Evolutionary conservation across 306 rosid species (phyloP).

Genomic region (Quercus engelmannii): DNA sequence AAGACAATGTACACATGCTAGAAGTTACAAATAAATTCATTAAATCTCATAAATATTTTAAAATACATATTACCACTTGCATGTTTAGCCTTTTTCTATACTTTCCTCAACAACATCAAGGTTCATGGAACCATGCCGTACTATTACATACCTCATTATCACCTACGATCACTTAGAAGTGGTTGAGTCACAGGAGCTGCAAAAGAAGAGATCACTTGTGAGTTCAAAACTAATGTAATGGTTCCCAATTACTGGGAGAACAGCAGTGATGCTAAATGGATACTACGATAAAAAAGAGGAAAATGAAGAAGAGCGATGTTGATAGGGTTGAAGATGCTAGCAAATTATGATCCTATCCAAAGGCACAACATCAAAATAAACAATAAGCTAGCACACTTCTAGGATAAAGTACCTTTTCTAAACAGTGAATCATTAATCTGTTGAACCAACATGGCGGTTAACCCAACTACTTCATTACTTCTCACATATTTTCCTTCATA

Average conservation of each 20-base stretch:
- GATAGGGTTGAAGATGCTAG: too few species aligned
- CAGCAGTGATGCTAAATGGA: background rate
- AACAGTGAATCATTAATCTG: too few species aligned
- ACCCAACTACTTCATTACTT: too few species aligned
- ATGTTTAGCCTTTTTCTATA: constrained; percentile 4
- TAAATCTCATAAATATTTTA: background rate
- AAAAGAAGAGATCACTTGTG: constrained; percentile 11
- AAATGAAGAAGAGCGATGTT: too few species aligned
- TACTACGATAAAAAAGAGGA: too few species aligned
- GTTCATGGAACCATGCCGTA: constrained; percentile 27
- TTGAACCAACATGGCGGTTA: too few species aligned
- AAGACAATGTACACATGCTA: constrained; percentile 21
- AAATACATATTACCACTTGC: constrained; percentile 11
- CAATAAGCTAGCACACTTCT: too few species aligned
- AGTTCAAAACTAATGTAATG: background rate
- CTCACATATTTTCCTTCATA: too few species aligned
- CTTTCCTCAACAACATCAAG: constrained; percentile 1
- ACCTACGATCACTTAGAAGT: constrained; percentile 48
- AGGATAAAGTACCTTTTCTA: too few species aligned
- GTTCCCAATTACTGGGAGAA: background rate
- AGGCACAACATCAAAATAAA: too few species aligned
- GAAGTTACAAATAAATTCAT: constrained; percentile 22
- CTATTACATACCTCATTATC: constrained; percentile 11
- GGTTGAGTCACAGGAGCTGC: constrained; percentile 56
- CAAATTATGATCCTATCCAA: too few species aligned